Percentiles rank a stretch among this genome's conserved stretches.
Evolutionary conservation across 768 basidiomycete species (phyloP).

Genomic region (Boletus rubroflammeus): DNA sequence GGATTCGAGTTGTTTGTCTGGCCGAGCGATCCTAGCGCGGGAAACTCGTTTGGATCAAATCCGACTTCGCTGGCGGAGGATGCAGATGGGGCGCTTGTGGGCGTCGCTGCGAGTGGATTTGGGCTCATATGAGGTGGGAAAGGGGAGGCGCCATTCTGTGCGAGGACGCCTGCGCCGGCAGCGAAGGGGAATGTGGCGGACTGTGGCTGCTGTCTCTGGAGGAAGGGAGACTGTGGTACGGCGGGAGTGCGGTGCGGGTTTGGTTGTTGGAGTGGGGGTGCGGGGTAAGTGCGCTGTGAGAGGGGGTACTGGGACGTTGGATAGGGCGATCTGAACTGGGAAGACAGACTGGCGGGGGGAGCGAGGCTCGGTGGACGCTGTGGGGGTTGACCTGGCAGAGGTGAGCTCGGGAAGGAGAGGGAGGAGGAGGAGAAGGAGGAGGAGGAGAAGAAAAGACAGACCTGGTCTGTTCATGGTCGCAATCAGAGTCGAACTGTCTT

Average conservation of each 20-base stretch:
- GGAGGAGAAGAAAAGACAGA: constrained; percentile 22
- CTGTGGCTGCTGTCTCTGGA: constrained; percentile 50
- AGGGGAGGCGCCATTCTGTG: constrained; percentile 52
- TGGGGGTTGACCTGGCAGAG: constrained; percentile 65
- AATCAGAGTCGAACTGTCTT: neutral
- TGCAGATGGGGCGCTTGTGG: constrained; percentile 52
- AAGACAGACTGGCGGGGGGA: constrained; percentile 57
- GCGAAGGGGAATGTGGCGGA: constrained; percentile 60
- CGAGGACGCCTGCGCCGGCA: constrained; percentile 39
- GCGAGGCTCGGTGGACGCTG: constrained; percentile 76
- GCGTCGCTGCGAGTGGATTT: constrained; percentile 35
- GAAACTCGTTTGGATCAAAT: constrained; percentile 84
- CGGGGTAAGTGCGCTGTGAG: constrained; percentile 28
- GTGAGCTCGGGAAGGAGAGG: constrained; percentile 19
- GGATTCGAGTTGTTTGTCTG: constrained; percentile 41
- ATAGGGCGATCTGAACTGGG: constrained; percentile 57
- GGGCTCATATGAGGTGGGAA: constrained; percentile 58
- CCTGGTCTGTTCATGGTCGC: constrained; percentile 59
- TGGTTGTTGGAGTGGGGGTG: constrained; percentile 49
- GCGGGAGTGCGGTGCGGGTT: constrained; percentile 58
- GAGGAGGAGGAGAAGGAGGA: constrained; percentile 8
- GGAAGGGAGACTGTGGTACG: constrained; percentile 59
- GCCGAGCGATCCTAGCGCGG: constrained; percentile 71
- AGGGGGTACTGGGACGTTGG: constrained; percentile 36
- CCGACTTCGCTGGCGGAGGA: constrained; percentile 72